Percentiles rank a stretch among this genome's conserved stretches.
Conservation (phyloP, 805 yeast genomes). For the Kazachstania bromeliacearum region DNA sequence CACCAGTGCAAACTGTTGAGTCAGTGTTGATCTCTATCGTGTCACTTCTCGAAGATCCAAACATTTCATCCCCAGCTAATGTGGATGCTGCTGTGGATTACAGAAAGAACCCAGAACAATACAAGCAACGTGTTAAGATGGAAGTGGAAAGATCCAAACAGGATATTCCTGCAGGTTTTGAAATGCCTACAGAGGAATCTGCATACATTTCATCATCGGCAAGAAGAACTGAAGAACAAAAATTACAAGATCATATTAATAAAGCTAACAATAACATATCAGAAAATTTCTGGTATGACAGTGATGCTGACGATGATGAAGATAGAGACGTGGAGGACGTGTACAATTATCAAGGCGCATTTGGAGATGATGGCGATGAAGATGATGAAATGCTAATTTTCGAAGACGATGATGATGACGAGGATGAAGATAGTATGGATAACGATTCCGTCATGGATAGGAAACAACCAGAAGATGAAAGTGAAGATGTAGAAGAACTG, state of each 20-base stretch:
- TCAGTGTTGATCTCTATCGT: slow-evolving; percentile 82
- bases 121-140: slow-evolving; percentile 61
- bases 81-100: slow-evolving; percentile 91
- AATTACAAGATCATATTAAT: background rate
- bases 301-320: slow-evolving; percentile 53
- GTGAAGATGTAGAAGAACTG: slow-evolving; percentile 27
- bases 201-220: slow-evolving; percentile 35
- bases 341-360: slow-evolving; percentile 29
- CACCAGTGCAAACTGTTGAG: slow-evolving; percentile 88
- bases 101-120: slow-evolving; percentile 70
- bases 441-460: slow-evolving; percentile 30
- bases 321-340: slow-evolving; percentile 37
- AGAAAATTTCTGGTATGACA: slow-evolving; percentile 78
- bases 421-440: slow-evolving; percentile 27
- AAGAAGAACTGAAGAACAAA: background rate
- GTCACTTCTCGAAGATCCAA: slow-evolving; percentile 87
- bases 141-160: slow-evolving; percentile 78
- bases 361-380: slow-evolving; percentile 41
- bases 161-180: slow-evolving; percentile 81
- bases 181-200: slow-evolving; percentile 59
- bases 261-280: slow-evolving; percentile 19
- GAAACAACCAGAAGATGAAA: slow-evolving; percentile 28
- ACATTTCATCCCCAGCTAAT: slow-evolving; percentile 87
- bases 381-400: slow-evolving; percentile 31
- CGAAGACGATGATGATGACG: slow-evolving; percentile 21